Percentiles rank a stretch among this genome's conserved stretches.
Conservation (phyloP, 2,329 filamentous ascomycete species). For the Camillea tinctor region DNA sequence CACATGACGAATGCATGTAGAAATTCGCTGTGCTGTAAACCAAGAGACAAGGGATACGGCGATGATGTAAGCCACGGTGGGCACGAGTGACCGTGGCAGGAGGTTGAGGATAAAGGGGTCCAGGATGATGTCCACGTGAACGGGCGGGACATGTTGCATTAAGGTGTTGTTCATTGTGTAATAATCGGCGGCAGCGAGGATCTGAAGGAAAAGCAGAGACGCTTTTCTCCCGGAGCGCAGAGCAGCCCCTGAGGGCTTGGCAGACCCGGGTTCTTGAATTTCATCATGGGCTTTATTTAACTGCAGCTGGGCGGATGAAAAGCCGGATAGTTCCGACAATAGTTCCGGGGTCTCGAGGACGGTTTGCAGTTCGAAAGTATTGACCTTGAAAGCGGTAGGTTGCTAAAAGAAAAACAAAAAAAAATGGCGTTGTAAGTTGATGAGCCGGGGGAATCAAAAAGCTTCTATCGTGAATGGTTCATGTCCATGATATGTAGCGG, state of each 20-base stretch:
- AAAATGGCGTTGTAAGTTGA: too few species aligned
- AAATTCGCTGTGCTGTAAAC: constrained; percentile 41
- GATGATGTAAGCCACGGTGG: constrained; percentile 68
- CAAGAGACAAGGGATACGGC: constrained; percentile 54
- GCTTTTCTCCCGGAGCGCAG: constrained; percentile 24
- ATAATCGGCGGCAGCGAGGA: constrained; percentile 80
- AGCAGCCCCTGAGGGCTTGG: constrained; percentile 1
- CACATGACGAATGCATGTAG: constrained; percentile 31
- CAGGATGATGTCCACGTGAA: constrained; percentile 78
- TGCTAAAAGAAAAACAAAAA: constrained; percentile 70
- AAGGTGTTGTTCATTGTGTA: constrained; percentile 71
- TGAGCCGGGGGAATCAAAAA: constrained; percentile 7
- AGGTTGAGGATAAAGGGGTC: constrained; percentile 82
- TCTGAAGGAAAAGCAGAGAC: constrained; percentile 68
- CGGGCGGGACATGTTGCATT: constrained; percentile 72
- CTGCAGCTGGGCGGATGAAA: constrained; percentile 49
- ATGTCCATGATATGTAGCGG: constrained; percentile 1
- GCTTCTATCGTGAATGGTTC: constrained; percentile 7
- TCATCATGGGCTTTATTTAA: constrained; percentile 12
- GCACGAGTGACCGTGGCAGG: constrained; percentile 73
- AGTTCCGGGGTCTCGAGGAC: constrained; percentile 64
- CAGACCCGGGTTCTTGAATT: constrained; percentile 8
- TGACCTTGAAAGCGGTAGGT: constrained; percentile 76
- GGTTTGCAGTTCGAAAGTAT: constrained; percentile 59
- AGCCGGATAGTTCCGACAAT: constrained; percentile 62